These are phyloP conservation scores for Neocatenulostroma microsporum DNA, from an alignment of 2,329 filamentous ascomycete species.

Conservation along the genomic window DNA sequence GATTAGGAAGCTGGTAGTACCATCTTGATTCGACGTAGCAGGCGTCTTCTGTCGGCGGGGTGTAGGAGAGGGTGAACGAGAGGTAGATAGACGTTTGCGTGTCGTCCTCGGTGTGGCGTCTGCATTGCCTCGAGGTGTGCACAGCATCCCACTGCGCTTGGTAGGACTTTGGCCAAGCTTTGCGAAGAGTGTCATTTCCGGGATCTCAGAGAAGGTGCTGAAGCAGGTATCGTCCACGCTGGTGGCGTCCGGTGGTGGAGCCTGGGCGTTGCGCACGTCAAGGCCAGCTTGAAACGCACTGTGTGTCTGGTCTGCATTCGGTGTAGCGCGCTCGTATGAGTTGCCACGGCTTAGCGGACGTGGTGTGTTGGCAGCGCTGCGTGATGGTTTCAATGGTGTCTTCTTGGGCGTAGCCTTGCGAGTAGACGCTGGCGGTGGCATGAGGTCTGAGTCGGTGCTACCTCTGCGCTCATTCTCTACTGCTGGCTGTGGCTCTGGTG, in stretches of 20 bases:
- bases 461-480: slow-evolving; percentile 13
- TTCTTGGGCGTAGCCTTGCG: slow-evolving; percentile 23
- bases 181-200: slow-evolving; percentile 77
- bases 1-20: slow-evolving; percentile 69
- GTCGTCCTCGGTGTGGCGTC: slow-evolving; percentile 45
- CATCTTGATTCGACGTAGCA: slow-evolving; percentile 44
- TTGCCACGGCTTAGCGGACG: slow-evolving; percentile 15
- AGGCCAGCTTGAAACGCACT: slow-evolving; percentile 19
- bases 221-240: slow-evolving; percentile 62
- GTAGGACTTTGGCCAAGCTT: slow-evolving; percentile 52
- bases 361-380: slow-evolving; percentile 22
- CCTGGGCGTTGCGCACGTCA: slow-evolving; percentile 16
- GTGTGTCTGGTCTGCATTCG: slow-evolving; percentile 10
- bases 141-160: slow-evolving; percentile 28
- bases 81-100: slow-evolving; percentile 35
- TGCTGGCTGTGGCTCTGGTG: slow-evolving; percentile 10
- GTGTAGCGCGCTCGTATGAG: slow-evolving; percentile 13
- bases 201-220: slow-evolving; percentile 82
- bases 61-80: slow-evolving; percentile 44
- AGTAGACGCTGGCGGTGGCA: slow-evolving; percentile 26
- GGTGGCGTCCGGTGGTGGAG: slow-evolving; percentile 26
- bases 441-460: slow-evolving; percentile 23
- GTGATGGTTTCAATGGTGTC: slow-evolving; percentile 20
- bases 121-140: slow-evolving; percentile 16
- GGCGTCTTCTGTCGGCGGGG: slow-evolving; percentile 42